A percentile compares a stretch with the other conserved stretches of the same genome.
Evolutionary conservation across 768 basidiomycete genomes (phyloP).

Genomic region (Mycena metata): DNA sequence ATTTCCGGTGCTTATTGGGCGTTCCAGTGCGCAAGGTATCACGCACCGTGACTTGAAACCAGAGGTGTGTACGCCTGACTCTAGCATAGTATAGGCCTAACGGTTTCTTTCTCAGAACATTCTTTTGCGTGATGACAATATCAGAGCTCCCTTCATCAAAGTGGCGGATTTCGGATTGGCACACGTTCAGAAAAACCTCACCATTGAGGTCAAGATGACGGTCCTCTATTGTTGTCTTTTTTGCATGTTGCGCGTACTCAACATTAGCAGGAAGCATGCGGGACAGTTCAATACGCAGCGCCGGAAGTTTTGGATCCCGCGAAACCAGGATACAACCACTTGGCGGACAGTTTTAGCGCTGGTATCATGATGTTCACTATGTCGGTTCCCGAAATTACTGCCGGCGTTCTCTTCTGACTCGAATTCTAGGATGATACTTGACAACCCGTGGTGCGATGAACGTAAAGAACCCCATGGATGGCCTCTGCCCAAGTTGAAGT

Average conservation of each 20-base stretch:
- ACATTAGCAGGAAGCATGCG: background rate
- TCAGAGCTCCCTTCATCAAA: slow-evolving; percentile 27
- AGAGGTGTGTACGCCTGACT: slow-evolving; percentile 16
- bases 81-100: background rate
- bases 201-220: slow-evolving; percentile 7
- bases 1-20: no score
- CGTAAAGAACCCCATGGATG: background rate
- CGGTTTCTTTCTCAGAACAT: slow-evolving; percentile 23
- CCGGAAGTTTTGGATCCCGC: slow-evolving; percentile 22
- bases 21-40: slow-evolving; percentile 9
- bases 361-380: slow-evolving; percentile 33
- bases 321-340: slow-evolving; percentile 18
- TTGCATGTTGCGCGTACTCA: background rate
- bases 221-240: background rate
- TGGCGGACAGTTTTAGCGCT: slow-evolving; percentile 29
- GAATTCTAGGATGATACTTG: slow-evolving; percentile 21
- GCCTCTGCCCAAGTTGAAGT: slow-evolving; percentile 13
- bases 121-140: slow-evolving; percentile 10
- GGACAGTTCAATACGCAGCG: slow-evolving; percentile 22
- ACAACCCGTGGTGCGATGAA: background rate
- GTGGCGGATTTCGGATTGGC: slow-evolving; percentile 37
- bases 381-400: background rate
- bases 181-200: slow-evolving; percentile 3
- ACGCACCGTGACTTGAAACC: slow-evolving; percentile 38
- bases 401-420: background rate